A percentile compares a stretch with the other conserved stretches of the same genome.
Evolutionary conservation across 163 green algal genomes (phyloP).

Genomic region (Chlamydomonas reinhardtii): DNA sequence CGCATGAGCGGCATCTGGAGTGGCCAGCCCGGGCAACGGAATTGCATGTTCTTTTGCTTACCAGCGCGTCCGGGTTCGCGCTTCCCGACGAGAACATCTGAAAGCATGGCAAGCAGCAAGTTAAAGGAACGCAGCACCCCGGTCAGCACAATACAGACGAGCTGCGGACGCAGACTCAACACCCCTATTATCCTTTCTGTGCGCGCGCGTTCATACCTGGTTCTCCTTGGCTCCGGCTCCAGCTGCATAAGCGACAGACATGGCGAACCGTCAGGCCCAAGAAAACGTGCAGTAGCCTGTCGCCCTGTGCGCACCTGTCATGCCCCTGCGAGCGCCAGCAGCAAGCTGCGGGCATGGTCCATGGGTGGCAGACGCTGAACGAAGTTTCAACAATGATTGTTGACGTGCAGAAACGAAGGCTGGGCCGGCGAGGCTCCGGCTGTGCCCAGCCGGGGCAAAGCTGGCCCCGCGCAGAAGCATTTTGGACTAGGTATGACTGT

Average conservation of each 20-base stretch:
- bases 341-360: no score
- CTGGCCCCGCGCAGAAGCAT: no score
- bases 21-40: neutral
- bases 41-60: neutral
- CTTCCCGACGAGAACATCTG: neutral
- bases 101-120: neutral
- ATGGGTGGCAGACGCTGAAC: no score
- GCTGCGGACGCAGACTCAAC: neutral
- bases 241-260: neutral
- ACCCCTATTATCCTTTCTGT: neutral
- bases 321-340: no score
- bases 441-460: no score
- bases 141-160: neutral
- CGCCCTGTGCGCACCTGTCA: no score
- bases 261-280: neutral
- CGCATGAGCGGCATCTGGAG: no score
- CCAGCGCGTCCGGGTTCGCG: constrained; percentile 15
- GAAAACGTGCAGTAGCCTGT: neutral
- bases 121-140: no score
- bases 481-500: no score
- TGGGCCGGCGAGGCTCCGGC: no score
- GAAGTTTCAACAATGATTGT: no score
- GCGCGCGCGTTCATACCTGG: neutral
- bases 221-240: neutral
- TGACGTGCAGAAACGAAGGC: no score